These are phyloP conservation scores for Collybiopsis confluens DNA, from an alignment of 768 basidiomycete species.

Conservation along the genomic window DNA sequence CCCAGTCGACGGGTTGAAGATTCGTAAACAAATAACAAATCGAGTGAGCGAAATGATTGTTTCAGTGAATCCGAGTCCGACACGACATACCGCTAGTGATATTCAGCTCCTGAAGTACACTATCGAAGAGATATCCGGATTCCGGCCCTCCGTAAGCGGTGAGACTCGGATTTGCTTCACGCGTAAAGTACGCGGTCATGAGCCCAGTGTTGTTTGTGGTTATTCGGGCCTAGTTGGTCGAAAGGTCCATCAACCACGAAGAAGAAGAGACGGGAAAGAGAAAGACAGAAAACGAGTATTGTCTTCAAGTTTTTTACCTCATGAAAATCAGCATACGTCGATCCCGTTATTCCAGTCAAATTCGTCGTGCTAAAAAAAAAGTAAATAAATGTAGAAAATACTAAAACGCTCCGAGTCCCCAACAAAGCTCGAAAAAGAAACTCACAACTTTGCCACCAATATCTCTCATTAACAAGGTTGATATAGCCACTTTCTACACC, in stretches of 20 bases:
- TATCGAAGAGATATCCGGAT: constrained; percentile 1
- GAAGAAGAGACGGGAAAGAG: too few relatives aligned
- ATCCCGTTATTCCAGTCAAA: neutral
- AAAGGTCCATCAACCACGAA: too few relatives aligned
- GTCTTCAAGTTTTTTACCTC: too few relatives aligned
- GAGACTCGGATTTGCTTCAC: neutral
- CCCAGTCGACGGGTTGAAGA: neutral
- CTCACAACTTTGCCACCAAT: constrained; percentile 8
- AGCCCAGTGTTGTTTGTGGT: constrained; percentile 4
- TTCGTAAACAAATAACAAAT: neutral
- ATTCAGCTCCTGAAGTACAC: constrained; percentile 1
- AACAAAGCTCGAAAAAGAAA: neutral
- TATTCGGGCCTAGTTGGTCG: neutral
- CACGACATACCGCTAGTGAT: constrained; percentile 4
- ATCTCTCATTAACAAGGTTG: neutral
- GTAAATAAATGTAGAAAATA: neutral
- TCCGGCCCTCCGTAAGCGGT: neutral
- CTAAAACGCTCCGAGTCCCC: neutral
- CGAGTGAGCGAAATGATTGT: neutral
- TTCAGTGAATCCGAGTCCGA: too few relatives aligned
- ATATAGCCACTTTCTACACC: constrained; percentile 5
- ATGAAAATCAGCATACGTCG: constrained; percentile 4
- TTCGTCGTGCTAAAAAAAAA: neutral
- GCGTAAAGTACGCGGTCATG: neutral
- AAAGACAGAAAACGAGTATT: too few relatives aligned